Conservation (phyloP, 306 rosid species). For the Abrus precatorius region DNA sequence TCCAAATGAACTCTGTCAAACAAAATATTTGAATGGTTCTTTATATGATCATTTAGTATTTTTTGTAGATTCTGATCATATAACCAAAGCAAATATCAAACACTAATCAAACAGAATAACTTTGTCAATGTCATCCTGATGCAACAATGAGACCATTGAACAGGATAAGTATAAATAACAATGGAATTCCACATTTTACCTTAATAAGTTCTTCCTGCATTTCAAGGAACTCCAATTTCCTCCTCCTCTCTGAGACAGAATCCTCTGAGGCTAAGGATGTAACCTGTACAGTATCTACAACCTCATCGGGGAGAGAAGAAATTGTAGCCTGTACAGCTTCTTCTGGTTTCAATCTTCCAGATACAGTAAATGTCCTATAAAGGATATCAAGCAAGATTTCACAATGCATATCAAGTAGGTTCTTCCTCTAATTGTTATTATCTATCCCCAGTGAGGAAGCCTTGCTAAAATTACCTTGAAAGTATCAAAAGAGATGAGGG, state of each 20-base stretch:
- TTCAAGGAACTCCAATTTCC: slow-evolving; percentile 92
- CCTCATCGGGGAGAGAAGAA: slow-evolving; percentile 97
- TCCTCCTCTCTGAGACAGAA: slow-evolving; percentile 89
- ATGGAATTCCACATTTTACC: slow-evolving; percentile 55
- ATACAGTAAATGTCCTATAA: slow-evolving; percentile 84
- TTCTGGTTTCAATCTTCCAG: slow-evolving; percentile 86
- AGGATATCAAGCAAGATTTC: slow-evolving; percentile 43
- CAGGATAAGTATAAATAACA: slow-evolving; percentile 31
- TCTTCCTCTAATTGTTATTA: neutral
- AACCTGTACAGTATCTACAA: slow-evolving; percentile 90
- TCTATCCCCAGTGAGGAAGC: neutral
- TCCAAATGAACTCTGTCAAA: slow-evolving; percentile 30
- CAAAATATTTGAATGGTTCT: neutral
- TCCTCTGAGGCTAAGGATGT: slow-evolving; percentile 92
- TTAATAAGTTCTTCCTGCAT: slow-evolving; percentile 96
- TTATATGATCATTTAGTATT: slow-evolving; percentile 22
- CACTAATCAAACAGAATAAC: slow-evolving; percentile 42
- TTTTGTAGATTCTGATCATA: slow-evolving; percentile 10
- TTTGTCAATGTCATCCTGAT: slow-evolving; percentile 36
- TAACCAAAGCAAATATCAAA: slow-evolving; percentile 39
- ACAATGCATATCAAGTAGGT: slow-evolving; percentile 38
- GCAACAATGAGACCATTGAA: slow-evolving; percentile 27
- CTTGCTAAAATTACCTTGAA: slow-evolving; percentile 76
- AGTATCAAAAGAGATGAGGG: slow-evolving; percentile 98
- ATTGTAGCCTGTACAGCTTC: slow-evolving; percentile 91